phyloP scores from a whole-genome alignment of 179 eudicot species.

The Silene coronaria region DNA sequence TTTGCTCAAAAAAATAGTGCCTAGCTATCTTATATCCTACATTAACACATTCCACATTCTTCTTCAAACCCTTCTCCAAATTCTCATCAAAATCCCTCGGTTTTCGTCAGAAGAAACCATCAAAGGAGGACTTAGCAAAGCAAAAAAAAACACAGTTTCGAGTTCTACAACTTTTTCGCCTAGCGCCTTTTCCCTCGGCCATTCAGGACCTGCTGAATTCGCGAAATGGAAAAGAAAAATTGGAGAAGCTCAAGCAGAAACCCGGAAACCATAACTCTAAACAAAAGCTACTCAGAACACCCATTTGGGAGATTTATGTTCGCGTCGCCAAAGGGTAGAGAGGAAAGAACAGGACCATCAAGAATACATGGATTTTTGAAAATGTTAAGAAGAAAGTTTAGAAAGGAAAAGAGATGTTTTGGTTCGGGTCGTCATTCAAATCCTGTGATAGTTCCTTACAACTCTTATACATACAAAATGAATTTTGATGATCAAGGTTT shows the following conservation, averaged over 20 bases:
- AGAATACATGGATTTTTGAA: constrained; percentile 25
- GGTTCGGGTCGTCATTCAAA: constrained; percentile 17
- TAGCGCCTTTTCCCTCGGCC: no score
- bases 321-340: not conserved
- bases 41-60: not conserved
- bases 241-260: constrained; percentile 12
- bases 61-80: constrained; percentile 1
- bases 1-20: not conserved
- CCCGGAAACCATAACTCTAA: constrained; percentile 1
- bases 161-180: no score
- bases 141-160: no score
- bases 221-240: constrained; percentile 12
- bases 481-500: constrained; percentile 31
- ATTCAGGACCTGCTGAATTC: not conserved
- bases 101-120: not conserved
- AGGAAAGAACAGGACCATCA: not conserved
- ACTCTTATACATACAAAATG: constrained; percentile 27
- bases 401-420: constrained; percentile 27
- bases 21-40: not conserved
- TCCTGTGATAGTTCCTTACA: constrained; percentile 25
- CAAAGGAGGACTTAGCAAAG: no score
- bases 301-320: constrained; percentile 19
- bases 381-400: constrained; percentile 23
- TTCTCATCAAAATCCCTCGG: not conserved
- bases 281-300: constrained; percentile 29